Percentiles rank a stretch among this genome's conserved stretches.
phyloP scores from a whole-genome alignment of 2,329 filamentous ascomycete genomes.

The Eutypella sp. region DNA sequence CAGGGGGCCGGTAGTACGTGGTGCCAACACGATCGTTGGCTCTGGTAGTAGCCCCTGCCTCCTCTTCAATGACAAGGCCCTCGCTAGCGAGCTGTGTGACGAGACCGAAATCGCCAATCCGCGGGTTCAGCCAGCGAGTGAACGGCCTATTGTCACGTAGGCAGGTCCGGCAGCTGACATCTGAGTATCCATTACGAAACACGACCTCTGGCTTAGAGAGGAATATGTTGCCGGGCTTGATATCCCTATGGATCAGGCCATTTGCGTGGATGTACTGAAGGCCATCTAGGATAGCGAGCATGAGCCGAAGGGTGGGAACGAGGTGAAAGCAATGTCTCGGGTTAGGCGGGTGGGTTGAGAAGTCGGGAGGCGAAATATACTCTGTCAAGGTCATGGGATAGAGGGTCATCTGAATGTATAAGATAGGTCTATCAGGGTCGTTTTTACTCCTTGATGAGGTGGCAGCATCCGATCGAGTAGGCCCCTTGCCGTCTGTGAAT shows the following conservation, averaged over 20 bases:
- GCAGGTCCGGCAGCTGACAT: conserved; percentile 20
- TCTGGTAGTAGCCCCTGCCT: background rate
- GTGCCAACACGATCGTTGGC: conserved; percentile 53
- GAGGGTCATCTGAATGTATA: conserved; percentile 67
- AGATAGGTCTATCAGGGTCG: conserved; percentile 34
- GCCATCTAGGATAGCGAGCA: conserved; percentile 54
- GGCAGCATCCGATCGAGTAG: conserved; percentile 24
- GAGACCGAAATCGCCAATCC: conserved; percentile 64
- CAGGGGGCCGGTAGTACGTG: conserved; percentile 55
- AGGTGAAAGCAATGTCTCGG: conserved; percentile 57
- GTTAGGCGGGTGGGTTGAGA: conserved; percentile 16
- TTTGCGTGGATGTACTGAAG: conserved; percentile 59
- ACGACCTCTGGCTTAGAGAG: conserved; percentile 40
- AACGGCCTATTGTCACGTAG: background rate
- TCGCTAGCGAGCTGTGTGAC: conserved; percentile 46
- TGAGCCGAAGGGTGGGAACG: conserved; percentile 49
- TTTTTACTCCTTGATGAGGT: conserved; percentile 19
- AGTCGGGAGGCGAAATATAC: conserved; percentile 48
- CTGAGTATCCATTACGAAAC: conserved; percentile 21
- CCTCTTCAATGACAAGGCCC: conserved; percentile 16
- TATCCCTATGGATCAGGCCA: conserved; percentile 58
- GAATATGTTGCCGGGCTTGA: conserved; percentile 66
- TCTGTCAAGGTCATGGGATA: conserved; percentile 58
- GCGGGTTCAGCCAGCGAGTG: conserved; percentile 45
- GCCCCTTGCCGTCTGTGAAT: conserved; percentile 22